Evolutionary conservation across 306 rosid genomes (phyloP), one percentile per base, ranked within the genome.

Genomic region (Malus asiatica): DNA sequence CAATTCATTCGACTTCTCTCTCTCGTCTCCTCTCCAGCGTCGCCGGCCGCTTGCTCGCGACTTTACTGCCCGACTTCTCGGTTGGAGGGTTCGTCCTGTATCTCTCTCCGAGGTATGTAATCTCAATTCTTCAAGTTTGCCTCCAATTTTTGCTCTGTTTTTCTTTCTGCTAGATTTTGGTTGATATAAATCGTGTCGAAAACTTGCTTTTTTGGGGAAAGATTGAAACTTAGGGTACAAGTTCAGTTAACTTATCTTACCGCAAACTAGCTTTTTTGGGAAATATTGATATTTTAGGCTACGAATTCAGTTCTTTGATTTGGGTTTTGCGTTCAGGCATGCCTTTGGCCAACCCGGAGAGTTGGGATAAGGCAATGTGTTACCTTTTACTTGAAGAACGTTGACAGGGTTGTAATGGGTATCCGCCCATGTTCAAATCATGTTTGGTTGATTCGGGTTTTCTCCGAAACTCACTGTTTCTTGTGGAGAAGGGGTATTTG

Each of bases 361-460:
- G 52, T 55, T 38, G 71, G 52, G 33, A 64, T 46, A 52, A 51
- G 57, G 68, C 63, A 8, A 27, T 32, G 51, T 72, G 27, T 8
- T 19, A 9, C 20, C 23, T 55, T 3, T 19, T 55, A 55, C 25
- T 55, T 55, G 35, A 63, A 70, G 14, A 57, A 35, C 44, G 77
- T 48, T 16, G 29, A 70, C 75, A 73, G 67, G 42, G 73, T n/a
- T 75, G 72, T 80, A 73, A 88, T 80, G 90, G 86, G 86, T 67
- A 59, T 74, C 68, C 68, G 74, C 75, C 77, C 86, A 84, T 80
- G 78, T 38, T 65, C 89, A 63, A 38, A 63, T 53, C 64, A 79
- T 81, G 73, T 71, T 81, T 71, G 8, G 68, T 46, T 57, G 77
- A 76, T 55, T 30, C 66, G 63, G 68, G 25, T 79, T 76, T 71